Base-by-base conservation (phyloP, 129 eudicot species). In the Flaveria sonorensis region DNA sequence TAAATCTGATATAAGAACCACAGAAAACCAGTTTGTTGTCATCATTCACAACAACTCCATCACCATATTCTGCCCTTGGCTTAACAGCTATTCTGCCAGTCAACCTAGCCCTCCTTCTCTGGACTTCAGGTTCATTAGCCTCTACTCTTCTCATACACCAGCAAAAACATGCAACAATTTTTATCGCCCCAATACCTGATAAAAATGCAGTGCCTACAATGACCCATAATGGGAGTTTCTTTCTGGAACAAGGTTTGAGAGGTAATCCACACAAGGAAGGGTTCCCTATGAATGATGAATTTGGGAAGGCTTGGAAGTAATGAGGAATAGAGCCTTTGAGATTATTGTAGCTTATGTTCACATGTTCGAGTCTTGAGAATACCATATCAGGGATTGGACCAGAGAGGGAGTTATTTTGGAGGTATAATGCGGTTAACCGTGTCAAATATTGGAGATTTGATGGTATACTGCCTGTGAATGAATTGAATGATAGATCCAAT, bases 401-500 rank as follows among this genome's bases (percentile, higher is more conserved):
- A 3, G 85, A 71, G 48, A 91, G 86, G 9, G 85, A 87, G 76
- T 91, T 91, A 48, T 89, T 89, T 70, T 91, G 90, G 63, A 91
- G 83, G 75, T 55, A 83, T 79, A 91, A 72, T 67, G 86, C 73
- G 19, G 84, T 85, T 26, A 91, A 85, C 4, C 74, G 85, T 40
- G 94, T 83, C 86, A 87, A 73, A 81, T 81, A 79, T 50, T 80
- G 88, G 73, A 91, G 20, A 48, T 79, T 74, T 62, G 45, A 53
- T 12, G 97, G 91, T 19, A 91, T 88, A 24, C 19, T 77, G 7
- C 97, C 97, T 2, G 82, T 81, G 42, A 91, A 80, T 14, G 84
- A 83, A 78, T 91, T 91, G 53, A 78, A 87, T 52, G 97, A 88
- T 51, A 91, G 90, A 64, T 91, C 97, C 53, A 91, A 64, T 75